Percentiles rank a stretch among this genome's conserved stretches.
Evolutionary conservation across 1,284 basidiomycete species (phyloP).

Genomic region (Irpex lacteus): DNA sequence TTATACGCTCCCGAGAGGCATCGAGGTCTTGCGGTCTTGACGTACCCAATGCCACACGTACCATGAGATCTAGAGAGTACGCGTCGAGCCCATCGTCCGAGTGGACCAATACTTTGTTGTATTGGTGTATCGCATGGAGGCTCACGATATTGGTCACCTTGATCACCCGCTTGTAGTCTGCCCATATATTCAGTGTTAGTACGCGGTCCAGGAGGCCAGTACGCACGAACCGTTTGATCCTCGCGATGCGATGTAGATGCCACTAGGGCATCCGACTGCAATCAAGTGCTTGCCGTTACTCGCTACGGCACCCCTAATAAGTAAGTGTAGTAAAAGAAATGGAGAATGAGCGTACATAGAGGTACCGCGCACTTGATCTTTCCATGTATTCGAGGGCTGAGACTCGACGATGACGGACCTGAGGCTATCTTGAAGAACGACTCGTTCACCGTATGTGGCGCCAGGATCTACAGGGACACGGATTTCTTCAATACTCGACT

Average conservation of each 20-base stretch:
- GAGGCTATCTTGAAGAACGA: slow-evolving; percentile 53
- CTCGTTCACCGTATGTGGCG: slow-evolving; percentile 55
- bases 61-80: slow-evolving; percentile 69
- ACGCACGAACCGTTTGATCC: slow-evolving; percentile 45
- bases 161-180: slow-evolving; percentile 59
- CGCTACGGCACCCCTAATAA: slow-evolving; percentile 27
- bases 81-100: slow-evolving; percentile 54
- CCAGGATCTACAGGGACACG: slow-evolving; percentile 53
- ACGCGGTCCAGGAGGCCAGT: slow-evolving; percentile 4
- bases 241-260: slow-evolving; percentile 60
- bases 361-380: slow-evolving; percentile 54
- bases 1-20: slow-evolving; percentile 56
- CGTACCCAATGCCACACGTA: slow-evolving; percentile 50
- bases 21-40: slow-evolving; percentile 44
- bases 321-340: background rate
- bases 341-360: slow-evolving; percentile 48
- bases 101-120: slow-evolving; percentile 67
- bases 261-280: slow-evolving; percentile 58
- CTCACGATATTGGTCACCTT: slow-evolving; percentile 44
- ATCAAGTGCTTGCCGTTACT: slow-evolving; percentile 51
- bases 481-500: background rate
- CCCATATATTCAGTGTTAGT: background rate
- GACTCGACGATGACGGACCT: slow-evolving; percentile 21
- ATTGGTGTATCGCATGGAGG: slow-evolving; percentile 54
- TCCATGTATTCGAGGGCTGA: slow-evolving; percentile 46